Percentiles rank a stretch among this genome's conserved stretches.
phyloP scores from a whole-genome alignment of 192 early-diverging fungal genomes.

The Coemansia aciculifera region DNA sequence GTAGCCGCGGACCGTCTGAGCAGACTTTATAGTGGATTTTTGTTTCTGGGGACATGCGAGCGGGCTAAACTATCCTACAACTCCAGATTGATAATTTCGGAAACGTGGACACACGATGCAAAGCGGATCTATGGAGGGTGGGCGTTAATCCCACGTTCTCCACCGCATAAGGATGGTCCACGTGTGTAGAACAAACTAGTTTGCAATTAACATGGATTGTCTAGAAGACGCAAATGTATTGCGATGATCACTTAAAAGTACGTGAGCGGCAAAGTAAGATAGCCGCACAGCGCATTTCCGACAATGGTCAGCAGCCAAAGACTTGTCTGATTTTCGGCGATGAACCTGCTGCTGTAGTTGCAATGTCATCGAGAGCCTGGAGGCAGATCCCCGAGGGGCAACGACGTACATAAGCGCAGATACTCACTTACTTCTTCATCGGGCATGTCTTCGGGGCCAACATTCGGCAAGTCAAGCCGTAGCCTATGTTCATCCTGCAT shows the following conservation, averaged over 20 bases:
- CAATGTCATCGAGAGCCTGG: background rate
- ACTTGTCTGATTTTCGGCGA: slow-evolving; percentile 10
- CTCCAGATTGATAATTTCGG: background rate
- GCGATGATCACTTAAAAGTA: background rate
- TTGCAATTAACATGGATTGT: background rate
- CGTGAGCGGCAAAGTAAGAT: slow-evolving; percentile 1
- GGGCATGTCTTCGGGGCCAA: slow-evolving; percentile 27
- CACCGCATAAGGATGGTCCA: background rate
- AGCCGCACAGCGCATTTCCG: slow-evolving; percentile 10
- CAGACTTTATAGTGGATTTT: slow-evolving; percentile 1
- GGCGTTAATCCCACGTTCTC: background rate
- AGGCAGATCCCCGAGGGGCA: background rate
- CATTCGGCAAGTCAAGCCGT: slow-evolving; percentile 12
- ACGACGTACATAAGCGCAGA: background rate
- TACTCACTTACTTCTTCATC: slow-evolving; percentile 19
- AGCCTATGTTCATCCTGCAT: background rate
- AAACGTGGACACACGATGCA: background rate
- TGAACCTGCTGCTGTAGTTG: background rate
- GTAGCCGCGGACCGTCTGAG: background rate
- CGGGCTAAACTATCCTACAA: background rate
- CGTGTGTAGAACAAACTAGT: background rate
- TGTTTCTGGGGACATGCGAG: background rate
- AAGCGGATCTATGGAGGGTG: background rate
- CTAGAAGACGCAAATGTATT: background rate
- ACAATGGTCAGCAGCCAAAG: slow-evolving; percentile 5